These are phyloP conservation scores for Xylogone sp. DNA, from an alignment of 2,329 filamentous ascomycete species.

Conservation along the genomic window DNA sequence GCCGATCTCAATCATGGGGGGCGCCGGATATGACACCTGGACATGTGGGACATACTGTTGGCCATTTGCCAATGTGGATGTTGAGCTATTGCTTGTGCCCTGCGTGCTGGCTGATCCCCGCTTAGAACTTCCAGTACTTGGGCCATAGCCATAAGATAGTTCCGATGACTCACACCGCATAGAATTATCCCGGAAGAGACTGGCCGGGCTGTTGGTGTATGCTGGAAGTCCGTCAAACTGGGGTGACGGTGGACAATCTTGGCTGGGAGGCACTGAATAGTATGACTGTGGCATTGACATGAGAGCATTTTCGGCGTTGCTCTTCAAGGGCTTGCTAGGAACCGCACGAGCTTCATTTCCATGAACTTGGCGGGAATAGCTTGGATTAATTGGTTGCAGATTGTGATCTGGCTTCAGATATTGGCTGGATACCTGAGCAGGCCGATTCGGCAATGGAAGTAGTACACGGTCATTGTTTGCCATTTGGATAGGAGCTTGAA, in stretches of 20 bases:
- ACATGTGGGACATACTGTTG: background rate
- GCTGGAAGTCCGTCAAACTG: slow-evolving; percentile 11
- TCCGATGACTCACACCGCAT: slow-evolving; percentile 10
- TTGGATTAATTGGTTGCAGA: slow-evolving; percentile 9
- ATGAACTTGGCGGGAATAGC: slow-evolving; percentile 10
- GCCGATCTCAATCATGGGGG: background rate
- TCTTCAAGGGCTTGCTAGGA: slow-evolving; percentile 2
- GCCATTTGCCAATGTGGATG: background rate
- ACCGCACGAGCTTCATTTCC: slow-evolving; percentile 2
- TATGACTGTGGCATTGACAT: slow-evolving; percentile 11
- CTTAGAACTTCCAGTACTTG: slow-evolving; percentile 7
- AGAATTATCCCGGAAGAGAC: slow-evolving; percentile 1
- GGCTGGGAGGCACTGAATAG: slow-evolving; percentile 17
- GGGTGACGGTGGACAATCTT: slow-evolving; percentile 19
- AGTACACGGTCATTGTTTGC: slow-evolving; percentile 21
- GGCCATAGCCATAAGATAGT: slow-evolving; percentile 11
- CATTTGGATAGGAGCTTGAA: slow-evolving; percentile 10
- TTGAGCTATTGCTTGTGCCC: background rate
- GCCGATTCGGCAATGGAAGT: slow-evolving; percentile 16
- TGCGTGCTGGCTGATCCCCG: slow-evolving; percentile 11
- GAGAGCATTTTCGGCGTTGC: slow-evolving; percentile 11
- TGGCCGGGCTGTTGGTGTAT: slow-evolving; percentile 2
- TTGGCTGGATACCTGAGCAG: slow-evolving; percentile 7
- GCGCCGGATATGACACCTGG: background rate
- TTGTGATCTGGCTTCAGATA: slow-evolving; percentile 8